phyloP scores from a whole-genome alignment of 1,139 yeast genomes.

The Geotrichum reessii region DNA sequence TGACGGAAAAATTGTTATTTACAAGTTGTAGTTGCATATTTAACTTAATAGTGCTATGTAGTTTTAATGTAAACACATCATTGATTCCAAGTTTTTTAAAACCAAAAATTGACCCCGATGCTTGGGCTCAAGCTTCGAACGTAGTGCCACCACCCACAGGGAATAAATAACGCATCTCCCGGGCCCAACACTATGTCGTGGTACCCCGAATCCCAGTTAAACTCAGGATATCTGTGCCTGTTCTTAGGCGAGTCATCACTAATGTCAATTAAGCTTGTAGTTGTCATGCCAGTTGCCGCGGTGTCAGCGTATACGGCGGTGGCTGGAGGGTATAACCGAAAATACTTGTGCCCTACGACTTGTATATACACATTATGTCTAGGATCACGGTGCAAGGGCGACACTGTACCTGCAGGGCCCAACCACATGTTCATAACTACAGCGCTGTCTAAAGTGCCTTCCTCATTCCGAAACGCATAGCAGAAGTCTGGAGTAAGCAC shows the following conservation, averaged over 20 bases:
- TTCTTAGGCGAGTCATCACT: constrained; percentile 15
- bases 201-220: constrained; percentile 26
- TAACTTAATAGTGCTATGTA: not conserved
- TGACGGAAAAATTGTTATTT: constrained; percentile 86
- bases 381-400: constrained; percentile 29
- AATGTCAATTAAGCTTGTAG: constrained; percentile 26
- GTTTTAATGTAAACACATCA: not conserved
- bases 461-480: constrained; percentile 7
- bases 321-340: constrained; percentile 24
- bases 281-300: constrained; percentile 18
- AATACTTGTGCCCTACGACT: constrained; percentile 28
- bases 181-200: constrained; percentile 26
- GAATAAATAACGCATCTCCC: constrained; percentile 29
- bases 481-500: constrained; percentile 24
- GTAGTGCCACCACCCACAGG: constrained; percentile 31
- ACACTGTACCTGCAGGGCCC: constrained; percentile 28
- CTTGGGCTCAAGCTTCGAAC: constrained; percentile 24
- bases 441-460: not conserved
- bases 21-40: constrained; percentile 9
- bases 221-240: constrained; percentile 21
- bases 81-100: constrained; percentile 11
- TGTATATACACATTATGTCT: constrained; percentile 27
- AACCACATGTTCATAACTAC: constrained; percentile 26
- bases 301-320: constrained; percentile 19
- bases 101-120: constrained; percentile 29